Evolutionary conservation across 2,329 filamentous ascomycete genomes (phyloP), one percentile per base, ranked within the genome.

Genomic region (Pyrenochaeta sp.): DNA sequence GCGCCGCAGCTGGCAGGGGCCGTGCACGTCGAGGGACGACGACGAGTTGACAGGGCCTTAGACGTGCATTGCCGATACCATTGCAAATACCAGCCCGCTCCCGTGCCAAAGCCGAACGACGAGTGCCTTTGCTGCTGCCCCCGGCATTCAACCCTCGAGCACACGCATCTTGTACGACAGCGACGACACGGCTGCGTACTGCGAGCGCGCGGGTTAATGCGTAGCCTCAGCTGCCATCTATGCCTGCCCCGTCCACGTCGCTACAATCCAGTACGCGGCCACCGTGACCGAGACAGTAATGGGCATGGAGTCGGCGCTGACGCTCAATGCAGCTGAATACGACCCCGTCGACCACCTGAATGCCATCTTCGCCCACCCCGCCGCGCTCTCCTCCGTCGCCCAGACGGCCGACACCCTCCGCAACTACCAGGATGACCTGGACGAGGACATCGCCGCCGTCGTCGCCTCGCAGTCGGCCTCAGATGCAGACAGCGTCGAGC

Each of bases 271-370:
- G 69, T 72, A 69, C 43, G 50, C 46, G 35, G 44, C 31, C 51
- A 35, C 24, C 15, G 35, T 44, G n/a, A n/a, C n/a, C n/a, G n/a
- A n/a, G 38, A 28, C 41, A 38, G 18, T 34, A 22, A 36, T 41
- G 51, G 31, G 37, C 36, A 50, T 53, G 34, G 40, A 51, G 35
- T 28, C 38, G 41, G 39, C 49, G 42, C 64, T 70, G 49, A 68
- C 49, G 49, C 38, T 52, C 35, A 26, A 35, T 35, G n/a, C 55
- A 88, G 86, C 81, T 71, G 86, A 96, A 72, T 97, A 96, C 76
- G 88, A 97, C 70, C 91, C 94, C 40, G 87, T 97, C 69, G 83
- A 90, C 61, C 91, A 99, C 73, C 82, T 99, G 43, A 97, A 99
- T 76, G 81, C 88, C 51, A 87, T 99, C 63, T 99, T 99, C 78